phyloP scores from a whole-genome alignment of 345 rosid genomes.

The Moricandia arvensis region DNA sequence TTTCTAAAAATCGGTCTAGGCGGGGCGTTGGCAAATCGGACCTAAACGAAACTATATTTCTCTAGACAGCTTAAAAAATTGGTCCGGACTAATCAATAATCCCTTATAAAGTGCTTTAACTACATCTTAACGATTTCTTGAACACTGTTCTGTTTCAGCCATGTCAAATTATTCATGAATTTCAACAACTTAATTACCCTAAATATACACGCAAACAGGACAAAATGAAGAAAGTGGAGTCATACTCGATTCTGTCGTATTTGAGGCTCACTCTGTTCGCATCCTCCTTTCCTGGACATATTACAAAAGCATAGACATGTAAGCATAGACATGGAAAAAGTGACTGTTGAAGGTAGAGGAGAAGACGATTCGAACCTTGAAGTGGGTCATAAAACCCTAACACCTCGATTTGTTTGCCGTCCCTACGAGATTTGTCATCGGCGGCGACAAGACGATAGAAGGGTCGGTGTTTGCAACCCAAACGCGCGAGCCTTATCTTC shows the following conservation, averaged over 20 bases:
- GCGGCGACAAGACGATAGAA: slow-evolving; percentile 80
- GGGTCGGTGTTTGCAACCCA: slow-evolving; percentile 74
- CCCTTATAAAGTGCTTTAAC: no score
- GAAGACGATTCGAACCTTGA: slow-evolving; percentile 46
- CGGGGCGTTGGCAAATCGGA: no score
- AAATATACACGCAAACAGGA: not conserved
- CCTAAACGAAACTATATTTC: no score
- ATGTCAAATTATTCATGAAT: not conserved
- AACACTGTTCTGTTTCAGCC: not conserved
- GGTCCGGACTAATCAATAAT: no score
- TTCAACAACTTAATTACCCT: not conserved
- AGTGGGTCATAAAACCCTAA: slow-evolving; percentile 79
- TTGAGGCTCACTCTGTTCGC: not conserved
- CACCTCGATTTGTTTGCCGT: slow-evolving; percentile 84
- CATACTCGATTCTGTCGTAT: not conserved
- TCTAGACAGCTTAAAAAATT: no score
- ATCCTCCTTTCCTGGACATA: not conserved
- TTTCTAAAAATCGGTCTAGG: no score
- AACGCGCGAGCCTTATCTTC: slow-evolving; percentile 66
- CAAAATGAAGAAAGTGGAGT: not conserved
- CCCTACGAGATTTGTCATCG: slow-evolving; percentile 77
- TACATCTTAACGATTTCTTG: no score
- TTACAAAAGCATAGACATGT: not conserved
- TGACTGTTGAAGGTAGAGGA: not conserved
- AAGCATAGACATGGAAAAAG: not conserved